Percentiles rank a stretch among this genome's conserved stretches.
Evolutionary conservation across 2,329 filamentous ascomycete genomes (phyloP).

Genomic region (Pseudogymnoascus pannorum): DNA sequence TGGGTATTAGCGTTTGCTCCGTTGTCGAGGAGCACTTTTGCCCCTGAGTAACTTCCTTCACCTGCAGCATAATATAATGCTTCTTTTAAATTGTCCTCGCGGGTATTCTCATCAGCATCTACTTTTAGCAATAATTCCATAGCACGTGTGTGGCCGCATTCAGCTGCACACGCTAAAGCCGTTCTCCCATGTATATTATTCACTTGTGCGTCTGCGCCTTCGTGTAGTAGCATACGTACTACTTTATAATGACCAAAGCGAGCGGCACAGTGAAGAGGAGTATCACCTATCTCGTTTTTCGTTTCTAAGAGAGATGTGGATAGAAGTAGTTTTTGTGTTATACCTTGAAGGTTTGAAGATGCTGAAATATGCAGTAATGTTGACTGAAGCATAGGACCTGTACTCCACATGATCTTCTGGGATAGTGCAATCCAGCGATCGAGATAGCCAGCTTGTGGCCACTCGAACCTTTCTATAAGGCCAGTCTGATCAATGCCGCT

Average conservation of each 20-base stretch:
- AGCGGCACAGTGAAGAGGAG: conserved; percentile 15
- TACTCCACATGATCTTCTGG: neutral
- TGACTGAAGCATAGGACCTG: neutral
- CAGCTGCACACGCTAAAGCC: conserved; percentile 1
- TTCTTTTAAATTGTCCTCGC: neutral
- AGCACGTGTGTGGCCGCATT: neutral
- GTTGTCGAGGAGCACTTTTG: neutral
- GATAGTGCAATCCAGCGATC: neutral
- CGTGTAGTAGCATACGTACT: conserved; percentile 15
- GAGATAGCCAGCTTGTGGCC: neutral
- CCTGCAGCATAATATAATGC: neutral
- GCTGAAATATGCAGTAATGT: conserved; percentile 14
- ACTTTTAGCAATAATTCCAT: neutral
- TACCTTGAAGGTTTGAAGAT: conserved; percentile 13
- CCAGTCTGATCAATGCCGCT: neutral
- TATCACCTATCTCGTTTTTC: conserved; percentile 11
- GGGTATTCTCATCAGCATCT: neutral
- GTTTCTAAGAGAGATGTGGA: neutral
- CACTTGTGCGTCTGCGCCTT: conserved; percentile 12
- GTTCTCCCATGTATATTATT: neutral
- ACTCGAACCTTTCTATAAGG: neutral
- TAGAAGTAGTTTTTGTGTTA: neutral
- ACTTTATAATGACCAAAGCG: conserved; percentile 14
- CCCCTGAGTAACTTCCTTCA: neutral
- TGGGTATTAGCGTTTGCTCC: neutral